A percentile compares a stretch with the other conserved stretches of the same genome.
Conservation (phyloP, 805 yeast genomes). For the Kuraishia cidri region DNA sequence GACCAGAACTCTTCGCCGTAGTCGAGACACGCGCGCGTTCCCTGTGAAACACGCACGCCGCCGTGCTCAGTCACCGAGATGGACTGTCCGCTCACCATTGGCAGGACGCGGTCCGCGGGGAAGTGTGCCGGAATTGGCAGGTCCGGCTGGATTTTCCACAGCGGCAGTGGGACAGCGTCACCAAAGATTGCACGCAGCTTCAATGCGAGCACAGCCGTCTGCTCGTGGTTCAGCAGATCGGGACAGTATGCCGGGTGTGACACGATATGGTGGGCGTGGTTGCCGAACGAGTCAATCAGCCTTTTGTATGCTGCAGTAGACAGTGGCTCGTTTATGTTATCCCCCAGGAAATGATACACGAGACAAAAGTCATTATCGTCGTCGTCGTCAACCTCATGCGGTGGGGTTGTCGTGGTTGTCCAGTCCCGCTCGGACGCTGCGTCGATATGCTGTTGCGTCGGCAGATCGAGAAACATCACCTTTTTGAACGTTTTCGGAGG, state of each 20-base stretch:
- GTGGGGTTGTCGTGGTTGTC: slow-evolving; percentile 14
- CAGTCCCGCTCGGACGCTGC: slow-evolving; percentile 17
- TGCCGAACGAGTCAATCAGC: slow-evolving; percentile 49
- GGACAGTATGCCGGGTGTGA: slow-evolving; percentile 66
- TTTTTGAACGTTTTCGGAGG: slow-evolving; percentile 49
- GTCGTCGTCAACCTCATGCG: slow-evolving; percentile 19
- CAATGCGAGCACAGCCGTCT: slow-evolving; percentile 42
- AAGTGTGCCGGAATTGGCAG: background rate
- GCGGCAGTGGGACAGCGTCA: slow-evolving; percentile 32
- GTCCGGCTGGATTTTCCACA: slow-evolving; percentile 3
- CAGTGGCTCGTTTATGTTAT: slow-evolving; percentile 32
- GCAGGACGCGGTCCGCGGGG: slow-evolving; percentile 13
- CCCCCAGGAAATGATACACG: slow-evolving; percentile 76
- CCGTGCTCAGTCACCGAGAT: slow-evolving; percentile 5
- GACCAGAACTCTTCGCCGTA: slow-evolving; percentile 15
- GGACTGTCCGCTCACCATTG: slow-evolving; percentile 18
- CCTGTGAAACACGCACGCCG: too few species aligned
- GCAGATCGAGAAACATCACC: slow-evolving; percentile 67
- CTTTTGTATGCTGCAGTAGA: slow-evolving; percentile 28
- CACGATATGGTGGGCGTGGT: slow-evolving; percentile 47
- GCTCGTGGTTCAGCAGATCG: slow-evolving; percentile 48
- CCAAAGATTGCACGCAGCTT: slow-evolving; percentile 48
- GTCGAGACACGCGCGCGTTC: too few species aligned
- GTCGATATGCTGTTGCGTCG: slow-evolving; percentile 36
- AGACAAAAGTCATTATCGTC: slow-evolving; percentile 27